Base-by-base conservation (phyloP, 2,329 filamentous ascomycete genomes). In the Fusarium robinianum region DNA sequence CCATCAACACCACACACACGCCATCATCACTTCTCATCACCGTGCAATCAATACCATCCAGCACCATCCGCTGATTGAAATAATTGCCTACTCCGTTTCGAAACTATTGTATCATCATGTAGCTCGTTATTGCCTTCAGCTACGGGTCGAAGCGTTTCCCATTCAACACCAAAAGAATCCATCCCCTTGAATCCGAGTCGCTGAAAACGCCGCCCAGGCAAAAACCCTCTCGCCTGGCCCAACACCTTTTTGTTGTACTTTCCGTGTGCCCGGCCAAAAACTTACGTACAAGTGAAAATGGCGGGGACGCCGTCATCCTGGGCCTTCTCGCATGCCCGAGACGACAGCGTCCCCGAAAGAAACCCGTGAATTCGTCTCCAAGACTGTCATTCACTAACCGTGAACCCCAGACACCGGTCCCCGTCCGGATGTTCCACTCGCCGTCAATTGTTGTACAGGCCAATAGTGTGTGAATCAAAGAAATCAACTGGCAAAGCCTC, bases 171-270 rank as follows among this genome's bases (percentile, higher is more conserved):
- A 51, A 58, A 56, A 51, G 57, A 53, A 36, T 54, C 53, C 57
- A 51, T 57, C 51, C 51, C 52, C 60, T 37, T 43, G 36, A 42
- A 52, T 52, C 63, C 51, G 36, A 42, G 41, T 56, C 46, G 49
- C 49, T 45, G 46, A 43, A 54, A 62, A 62, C 59, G 61, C 58
- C 62, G 43, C 50, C 51, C 61, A 60, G 53, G 49, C 47, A 60
- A 60, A 51, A 53, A 43, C 53, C 48, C 35, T 51, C 46, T 41
- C 44, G 49, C 62, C 59, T 63, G 55, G 53, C 52, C 69, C 67
- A 71, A 69, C 71, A 73, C 62, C 66, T 73, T 75, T 60, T 76
- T 74, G 57, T 63, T 64, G 68, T 74, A 67, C 70, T 67, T 73
- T 50, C 56, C 58, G 51, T 58, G 41, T 58, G 48, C 58, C 52